Evolutionary conservation across 768 basidiomycete genomes (phyloP).

Genomic region (Phlegmacium glaucopus): DNA sequence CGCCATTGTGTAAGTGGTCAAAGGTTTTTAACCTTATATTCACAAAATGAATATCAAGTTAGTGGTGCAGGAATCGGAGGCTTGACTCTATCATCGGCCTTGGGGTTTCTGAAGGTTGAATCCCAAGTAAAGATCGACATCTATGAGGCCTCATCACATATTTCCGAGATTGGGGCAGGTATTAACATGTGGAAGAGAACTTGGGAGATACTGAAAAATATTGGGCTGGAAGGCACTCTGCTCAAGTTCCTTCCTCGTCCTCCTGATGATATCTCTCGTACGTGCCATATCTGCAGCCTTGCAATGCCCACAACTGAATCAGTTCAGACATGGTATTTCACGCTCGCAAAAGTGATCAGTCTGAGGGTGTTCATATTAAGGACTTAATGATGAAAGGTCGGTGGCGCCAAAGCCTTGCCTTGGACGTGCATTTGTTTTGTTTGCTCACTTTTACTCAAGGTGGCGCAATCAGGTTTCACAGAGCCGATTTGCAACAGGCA

Average conservation of each 20-base stretch:
- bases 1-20: neutral
- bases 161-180: conserved; percentile 43
- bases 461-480: conserved; percentile 28
- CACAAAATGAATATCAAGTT: neutral
- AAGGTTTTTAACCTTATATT: neutral
- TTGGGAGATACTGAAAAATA: conserved; percentile 34
- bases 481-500: conserved; percentile 33
- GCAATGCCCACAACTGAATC: neutral
- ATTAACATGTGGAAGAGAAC: conserved; percentile 38
- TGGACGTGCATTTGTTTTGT: neutral
- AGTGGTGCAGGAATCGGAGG: conserved; percentile 12
- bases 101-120: conserved; percentile 14
- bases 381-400: conserved; percentile 21
- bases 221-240: conserved; percentile 31
- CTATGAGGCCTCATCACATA: conserved; percentile 37
- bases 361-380: conserved; percentile 25
- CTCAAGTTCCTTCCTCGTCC: conserved; percentile 10
- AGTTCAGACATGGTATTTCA: conserved; percentile 12
- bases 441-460: conserved; percentile 14
- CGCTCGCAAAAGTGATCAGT: conserved; percentile 32
- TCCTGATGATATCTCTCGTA: conserved; percentile 15
- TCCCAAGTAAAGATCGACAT: conserved; percentile 31
- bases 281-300: neutral
- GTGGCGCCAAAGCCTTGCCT: neutral
- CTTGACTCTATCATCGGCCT: conserved; percentile 16